Base-by-base conservation (phyloP, 768 basidiomycete species). In the Serendipita sp. region DNA sequence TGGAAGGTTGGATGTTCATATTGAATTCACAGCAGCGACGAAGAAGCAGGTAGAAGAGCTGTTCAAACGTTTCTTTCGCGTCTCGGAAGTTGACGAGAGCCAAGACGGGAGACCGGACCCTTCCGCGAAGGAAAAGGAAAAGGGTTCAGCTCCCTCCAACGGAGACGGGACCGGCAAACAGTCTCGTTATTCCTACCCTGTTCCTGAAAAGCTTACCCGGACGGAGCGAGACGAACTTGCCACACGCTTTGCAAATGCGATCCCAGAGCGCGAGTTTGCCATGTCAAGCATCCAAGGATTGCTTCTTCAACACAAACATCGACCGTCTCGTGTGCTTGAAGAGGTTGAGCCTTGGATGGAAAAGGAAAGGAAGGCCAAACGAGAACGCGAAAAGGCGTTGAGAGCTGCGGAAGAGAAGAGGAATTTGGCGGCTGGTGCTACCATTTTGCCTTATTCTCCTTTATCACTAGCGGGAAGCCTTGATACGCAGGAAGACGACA, bases 1-100 rank as follows among this genome's bases (percentile, higher is more conserved):
- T 0, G 88, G 89, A 29, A 83, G 88, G 11, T 84, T 91, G 82
- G 88, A 91, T 70, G 70, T 89, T 18, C 85, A 88, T 67, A 74
- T 91, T 64, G 83, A 88, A 70, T 90, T 89, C 74, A 81, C 80
- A 69, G 77, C 83, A n/a, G 85, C 88, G 13, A 87, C 83, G 70
- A 78, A 74, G 65, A 82, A 79, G 73, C 88, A 90, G 67, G 84
- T 83, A 2, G 72, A 73, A 40, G 81, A 84, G 69, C 75, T 91
- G 4, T 91, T 83, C 72, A 78, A 75, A 36, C 76, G 79, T 64
- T 91, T 91, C 74, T 91, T 84, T 70, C 74, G 55, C 23, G 23
- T 36, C 34, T 18, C 48, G 18, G 48, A 52, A 18, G 48, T 5
- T 10, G 48, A 31, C 6, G 48, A 18, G 31, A 31, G 5, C 18